Base-by-base conservation (phyloP, 1,284 basidiomycete genomes). In the Microstroma glucosiphilum region DNA sequence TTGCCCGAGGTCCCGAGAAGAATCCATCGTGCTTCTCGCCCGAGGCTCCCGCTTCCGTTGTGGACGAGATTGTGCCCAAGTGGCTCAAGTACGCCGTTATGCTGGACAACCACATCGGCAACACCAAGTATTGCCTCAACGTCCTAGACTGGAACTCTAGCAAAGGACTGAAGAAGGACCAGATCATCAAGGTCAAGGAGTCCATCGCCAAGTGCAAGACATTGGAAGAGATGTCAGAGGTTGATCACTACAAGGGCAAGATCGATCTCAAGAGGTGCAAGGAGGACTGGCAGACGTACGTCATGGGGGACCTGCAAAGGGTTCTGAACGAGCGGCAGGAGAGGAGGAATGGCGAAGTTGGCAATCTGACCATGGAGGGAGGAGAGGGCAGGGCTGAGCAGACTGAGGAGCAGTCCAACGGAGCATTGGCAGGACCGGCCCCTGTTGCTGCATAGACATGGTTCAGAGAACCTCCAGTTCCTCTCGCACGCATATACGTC, bases 1-100 rank as follows among this genome's bases (percentile, higher is more conserved):
- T 98, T 51, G 96, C 94, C 7, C 88, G 92, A 13, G 91, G 88
- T 0, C 93, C 93, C 7, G 96, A 98, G 80, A 81, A 87, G 9
- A 98, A 98, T 79, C 91, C 92, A 0, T 88, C 89, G 0, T 89
- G 91, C 72, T 98, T 98, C 81, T 85, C 86, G 1, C 79, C 83
- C 26, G 42, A 68, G 43, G 68, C 73, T 23, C 59, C 61, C 15
- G 40, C 62, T 37, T 77, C 73, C 58, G 62, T 68, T 12, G 69
- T 71, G 0, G 65, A 68, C n/a, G 65, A 63, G 40, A 62, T 78
- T 53, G 75, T 71, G 26, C 76, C 76, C 12, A 67, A 72, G 53
- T 74, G 69, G 71, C 57, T 76, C 43, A 67, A 59, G 19, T 73
- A 75, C 43, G 69, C 72, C 23, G 49, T 70, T 4, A 61, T 60